Evolutionary conservation across 805 yeast species (phyloP).

Genomic region (Schwanniomyces occidentalis): DNA sequence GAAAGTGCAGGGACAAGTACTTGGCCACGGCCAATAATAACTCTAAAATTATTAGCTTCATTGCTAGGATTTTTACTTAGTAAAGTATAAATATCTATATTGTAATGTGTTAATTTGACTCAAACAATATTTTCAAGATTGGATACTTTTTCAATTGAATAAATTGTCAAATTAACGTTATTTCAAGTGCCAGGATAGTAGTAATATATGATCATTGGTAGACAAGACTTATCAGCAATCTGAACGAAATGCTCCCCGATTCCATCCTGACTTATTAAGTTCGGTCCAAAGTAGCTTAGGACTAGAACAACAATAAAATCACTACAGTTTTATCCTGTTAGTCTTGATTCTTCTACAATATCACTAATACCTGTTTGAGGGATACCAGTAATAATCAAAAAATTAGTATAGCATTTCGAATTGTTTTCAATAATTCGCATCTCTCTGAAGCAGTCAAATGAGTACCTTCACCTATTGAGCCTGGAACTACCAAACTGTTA

Average conservation of each 20-base stretch:
- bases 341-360: slow-evolving; percentile 22
- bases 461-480: slow-evolving; percentile 41
- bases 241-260: slow-evolving; percentile 26
- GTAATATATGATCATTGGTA: slow-evolving; percentile 39
- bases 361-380: slow-evolving; percentile 25
- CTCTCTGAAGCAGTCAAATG: slow-evolving; percentile 34
- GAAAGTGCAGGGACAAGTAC: slow-evolving; percentile 23
- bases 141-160: slow-evolving; percentile 23
- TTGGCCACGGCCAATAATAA: slow-evolving; percentile 27
- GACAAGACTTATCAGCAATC: slow-evolving; percentile 31
- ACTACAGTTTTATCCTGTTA: slow-evolving; percentile 33
- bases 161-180: slow-evolving; percentile 23
- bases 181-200: slow-evolving; percentile 39
- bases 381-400: slow-evolving; percentile 34
- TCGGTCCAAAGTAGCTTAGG: slow-evolving; percentile 37
- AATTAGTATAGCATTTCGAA: slow-evolving; percentile 31
- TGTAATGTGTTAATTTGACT: slow-evolving; percentile 26
- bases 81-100: slow-evolving; percentile 21
- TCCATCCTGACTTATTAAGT: slow-evolving; percentile 30
- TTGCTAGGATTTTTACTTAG: slow-evolving; percentile 15
- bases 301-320: slow-evolving; percentile 30
- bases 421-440: slow-evolving; percentile 18
- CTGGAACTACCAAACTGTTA: slow-evolving; percentile 35
- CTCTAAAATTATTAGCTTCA: slow-evolving; percentile 17
- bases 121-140: slow-evolving; percentile 38